Evolutionary conservation across 805 yeast species (phyloP).

Genomic region (Cyberlindnera maritima): DNA sequence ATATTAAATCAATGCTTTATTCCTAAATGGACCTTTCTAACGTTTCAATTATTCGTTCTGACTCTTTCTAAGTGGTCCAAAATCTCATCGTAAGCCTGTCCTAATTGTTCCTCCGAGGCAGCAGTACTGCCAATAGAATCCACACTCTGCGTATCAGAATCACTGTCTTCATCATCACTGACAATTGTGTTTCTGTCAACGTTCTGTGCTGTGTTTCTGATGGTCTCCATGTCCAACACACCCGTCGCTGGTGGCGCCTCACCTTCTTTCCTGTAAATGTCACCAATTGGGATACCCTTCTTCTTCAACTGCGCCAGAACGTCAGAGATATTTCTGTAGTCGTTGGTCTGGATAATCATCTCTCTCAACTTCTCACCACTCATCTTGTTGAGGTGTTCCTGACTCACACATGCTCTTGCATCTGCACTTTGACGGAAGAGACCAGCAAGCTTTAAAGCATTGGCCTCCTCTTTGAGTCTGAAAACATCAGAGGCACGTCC

Average conservation of each 20-base stretch:
- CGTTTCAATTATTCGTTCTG: constrained; percentile 25
- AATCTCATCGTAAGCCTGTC: constrained; percentile 40
- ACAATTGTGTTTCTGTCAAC: constrained; percentile 9
- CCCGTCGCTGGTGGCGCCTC: neutral
- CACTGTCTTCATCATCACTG: constrained; percentile 5
- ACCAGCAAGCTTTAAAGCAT: constrained; percentile 20
- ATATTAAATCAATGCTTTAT: too few relatives aligned
- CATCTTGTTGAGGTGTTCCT: constrained; percentile 30
- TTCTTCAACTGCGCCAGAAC: constrained; percentile 38
- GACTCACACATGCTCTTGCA: constrained; percentile 15
- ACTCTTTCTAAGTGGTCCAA: constrained; percentile 36
- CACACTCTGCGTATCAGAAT: constrained; percentile 11
- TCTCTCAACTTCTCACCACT: constrained; percentile 38
- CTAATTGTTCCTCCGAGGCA: constrained; percentile 13
- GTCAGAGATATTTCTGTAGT: constrained; percentile 36
- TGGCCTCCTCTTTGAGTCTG: constrained; percentile 27
- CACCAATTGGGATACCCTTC: constrained; percentile 39
- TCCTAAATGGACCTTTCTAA: neutral
- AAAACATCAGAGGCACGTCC: constrained; percentile 16
- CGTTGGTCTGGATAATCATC: constrained; percentile 34
- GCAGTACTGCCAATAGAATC: constrained; percentile 1
- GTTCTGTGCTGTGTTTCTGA: constrained; percentile 18
- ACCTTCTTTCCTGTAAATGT: constrained; percentile 27
- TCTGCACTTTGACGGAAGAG: constrained; percentile 15
- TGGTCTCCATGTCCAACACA: constrained; percentile 20